A percentile compares a stretch with the other conserved stretches of the same genome.
Conservation (phyloP, 768 basidiomycete genomes). For the Stropharia rugosoannulata region DNA sequence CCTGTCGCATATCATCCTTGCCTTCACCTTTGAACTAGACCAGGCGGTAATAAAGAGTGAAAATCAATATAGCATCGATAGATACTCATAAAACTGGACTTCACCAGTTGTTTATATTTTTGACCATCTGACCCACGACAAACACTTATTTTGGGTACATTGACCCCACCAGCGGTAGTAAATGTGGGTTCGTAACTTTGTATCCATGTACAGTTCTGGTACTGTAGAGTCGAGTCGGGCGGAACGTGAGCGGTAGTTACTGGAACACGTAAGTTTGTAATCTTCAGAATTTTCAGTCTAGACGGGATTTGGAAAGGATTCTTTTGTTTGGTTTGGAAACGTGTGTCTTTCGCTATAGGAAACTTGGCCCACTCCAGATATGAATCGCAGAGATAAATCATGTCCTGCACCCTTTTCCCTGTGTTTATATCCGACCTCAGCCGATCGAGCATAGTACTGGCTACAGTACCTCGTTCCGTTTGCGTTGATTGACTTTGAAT, state of each 20-base stretch:
- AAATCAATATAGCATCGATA: neutral
- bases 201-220: slow-evolving; percentile 72
- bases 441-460: slow-evolving; percentile 56
- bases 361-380: slow-evolving; percentile 75
- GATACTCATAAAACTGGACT: slow-evolving; percentile 19
- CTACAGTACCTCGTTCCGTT: slow-evolving; percentile 63
- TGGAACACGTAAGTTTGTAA: slow-evolving; percentile 69
- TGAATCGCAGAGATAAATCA: slow-evolving; percentile 63
- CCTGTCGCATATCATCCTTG: slow-evolving; percentile 91
- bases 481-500: slow-evolving; percentile 47
- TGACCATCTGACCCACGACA: slow-evolving; percentile 70
- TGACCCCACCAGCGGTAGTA: slow-evolving; percentile 71
- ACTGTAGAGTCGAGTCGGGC: slow-evolving; percentile 68
- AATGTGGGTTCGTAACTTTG: slow-evolving; percentile 58
- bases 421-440: slow-evolving; percentile 41
- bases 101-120: slow-evolving; percentile 77
- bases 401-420: slow-evolving; percentile 41
- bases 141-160: slow-evolving; percentile 75
- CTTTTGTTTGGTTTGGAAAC: slow-evolving; percentile 18
- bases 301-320: slow-evolving; percentile 40
- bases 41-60: slow-evolving; percentile 3
- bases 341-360: slow-evolving; percentile 40
- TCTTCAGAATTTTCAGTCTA: slow-evolving; percentile 40
- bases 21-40: slow-evolving; percentile 88
- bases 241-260: slow-evolving; percentile 74